phyloP scores from a whole-genome alignment of 306 rosid genomes.

The Alnus glutinosa region DNA sequence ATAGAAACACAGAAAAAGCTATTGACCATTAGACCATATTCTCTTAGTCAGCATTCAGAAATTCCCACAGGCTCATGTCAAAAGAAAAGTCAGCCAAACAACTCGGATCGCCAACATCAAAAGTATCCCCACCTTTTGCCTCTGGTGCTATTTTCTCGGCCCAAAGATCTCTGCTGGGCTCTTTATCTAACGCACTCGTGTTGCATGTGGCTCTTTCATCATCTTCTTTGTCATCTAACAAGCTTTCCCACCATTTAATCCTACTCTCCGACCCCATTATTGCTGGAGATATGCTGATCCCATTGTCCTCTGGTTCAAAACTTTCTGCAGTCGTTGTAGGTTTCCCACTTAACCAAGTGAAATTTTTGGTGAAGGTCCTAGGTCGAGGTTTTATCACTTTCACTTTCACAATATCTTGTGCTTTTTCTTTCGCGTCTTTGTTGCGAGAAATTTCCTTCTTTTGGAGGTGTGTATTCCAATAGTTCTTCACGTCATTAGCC shows the following conservation, averaged over 20 bases:
- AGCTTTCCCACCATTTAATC: conserved; percentile 12
- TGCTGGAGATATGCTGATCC: background rate
- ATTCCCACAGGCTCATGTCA: background rate
- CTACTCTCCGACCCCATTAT: background rate
- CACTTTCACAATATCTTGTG: background rate
- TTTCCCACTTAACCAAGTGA: background rate
- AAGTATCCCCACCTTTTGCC: background rate
- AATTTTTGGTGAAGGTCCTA: conserved; percentile 18
- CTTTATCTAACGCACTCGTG: background rate
- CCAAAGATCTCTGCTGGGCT: background rate
- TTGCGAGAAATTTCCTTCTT: conserved; percentile 1
- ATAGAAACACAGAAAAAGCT: no score
- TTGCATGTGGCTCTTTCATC: background rate
- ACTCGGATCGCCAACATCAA: background rate
- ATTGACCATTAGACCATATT: background rate
- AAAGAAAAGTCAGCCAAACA: background rate
- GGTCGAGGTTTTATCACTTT: conserved; percentile 28
- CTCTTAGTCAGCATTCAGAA: background rate
- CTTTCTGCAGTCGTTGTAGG: background rate
- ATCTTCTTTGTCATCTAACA: background rate
- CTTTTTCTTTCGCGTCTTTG: background rate
- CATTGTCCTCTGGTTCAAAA: background rate
- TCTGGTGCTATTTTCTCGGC: background rate
- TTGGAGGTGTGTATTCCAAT: conserved; percentile 24
- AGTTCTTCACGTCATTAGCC: conserved; percentile 35